phyloP scores from a whole-genome alignment of 169 alveolate species.

The Amoebophrya sp. region DNA sequence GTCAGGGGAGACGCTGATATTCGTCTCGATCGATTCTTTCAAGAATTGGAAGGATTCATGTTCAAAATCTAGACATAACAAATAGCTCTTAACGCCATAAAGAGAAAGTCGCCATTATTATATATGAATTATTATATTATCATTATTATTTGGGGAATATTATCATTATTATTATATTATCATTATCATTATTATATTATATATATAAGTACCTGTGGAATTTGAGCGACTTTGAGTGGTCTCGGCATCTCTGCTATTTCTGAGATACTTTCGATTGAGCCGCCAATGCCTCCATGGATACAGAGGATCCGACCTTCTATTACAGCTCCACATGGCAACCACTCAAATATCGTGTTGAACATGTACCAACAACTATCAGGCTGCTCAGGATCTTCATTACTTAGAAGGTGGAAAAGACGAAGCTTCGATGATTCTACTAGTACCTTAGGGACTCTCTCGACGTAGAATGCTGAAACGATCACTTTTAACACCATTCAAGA shows the following conservation, averaged over 20 bases:
- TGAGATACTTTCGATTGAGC: slow-evolving; percentile 36
- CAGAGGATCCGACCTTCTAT: slow-evolving; percentile 94
- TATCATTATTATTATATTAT: neutral
- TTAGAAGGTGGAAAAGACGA: too few relatives aligned
- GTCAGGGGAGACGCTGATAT: too few relatives aligned
- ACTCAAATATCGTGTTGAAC: slow-evolving; percentile 91
- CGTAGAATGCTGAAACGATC: too few relatives aligned
- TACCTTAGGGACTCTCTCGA: too few relatives aligned
- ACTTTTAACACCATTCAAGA: too few relatives aligned
- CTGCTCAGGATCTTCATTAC: slow-evolving; percentile 64
- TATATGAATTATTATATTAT: neutral
- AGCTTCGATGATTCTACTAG: too few relatives aligned
- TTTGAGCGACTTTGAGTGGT: slow-evolving; percentile 31
- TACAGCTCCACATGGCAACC: slow-evolving; percentile 97
- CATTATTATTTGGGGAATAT: too few relatives aligned
- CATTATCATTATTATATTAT: too few relatives aligned
- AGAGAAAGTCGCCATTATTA: neutral
- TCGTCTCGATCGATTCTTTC: too few relatives aligned
- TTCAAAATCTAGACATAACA: neutral
- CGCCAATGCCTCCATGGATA: slow-evolving; percentile 93
- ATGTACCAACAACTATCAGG: slow-evolving; percentile 86
- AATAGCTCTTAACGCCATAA: neutral
- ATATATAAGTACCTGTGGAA: neutral
- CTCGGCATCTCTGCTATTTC: slow-evolving; percentile 35
- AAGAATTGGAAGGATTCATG: too few relatives aligned